phyloP scores from a whole-genome alignment of 805 yeast genomes.

The Hanseniaspora taiwanica region DNA sequence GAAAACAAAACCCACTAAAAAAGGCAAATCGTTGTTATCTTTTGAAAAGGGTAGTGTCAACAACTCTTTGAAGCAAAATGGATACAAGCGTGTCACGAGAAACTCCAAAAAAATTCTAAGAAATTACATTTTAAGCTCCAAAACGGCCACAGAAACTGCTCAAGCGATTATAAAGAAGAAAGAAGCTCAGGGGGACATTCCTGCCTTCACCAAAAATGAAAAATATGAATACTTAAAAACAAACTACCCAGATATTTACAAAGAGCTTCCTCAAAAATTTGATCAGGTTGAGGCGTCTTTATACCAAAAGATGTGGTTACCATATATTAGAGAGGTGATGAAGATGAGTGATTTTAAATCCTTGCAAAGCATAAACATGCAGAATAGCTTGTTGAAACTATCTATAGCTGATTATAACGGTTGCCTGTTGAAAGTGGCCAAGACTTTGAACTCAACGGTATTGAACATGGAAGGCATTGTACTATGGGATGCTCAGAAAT shows the following conservation, averaged over 20 bases:
- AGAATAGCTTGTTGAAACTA: constrained; percentile 37
- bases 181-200: constrained; percentile 3
- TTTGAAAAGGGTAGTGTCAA: constrained; percentile 7
- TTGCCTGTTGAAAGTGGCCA: constrained; percentile 43
- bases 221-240: constrained; percentile 15
- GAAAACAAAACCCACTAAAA: constrained; percentile 7
- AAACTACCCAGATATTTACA: constrained; percentile 10
- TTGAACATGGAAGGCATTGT: constrained; percentile 65
- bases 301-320: constrained; percentile 54
- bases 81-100: constrained; percentile 16
- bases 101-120: constrained; percentile 22
- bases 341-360: constrained; percentile 17
- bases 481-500: constrained; percentile 70
- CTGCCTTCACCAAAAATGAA: constrained; percentile 8
- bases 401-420: constrained; percentile 78
- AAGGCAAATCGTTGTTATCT: constrained; percentile 1
- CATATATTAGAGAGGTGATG: constrained; percentile 47
- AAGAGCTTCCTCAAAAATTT: constrained; percentile 31
- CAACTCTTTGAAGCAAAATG: constrained; percentile 10
- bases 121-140: constrained; percentile 14
- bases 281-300: constrained; percentile 25
- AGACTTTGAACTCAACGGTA: constrained; percentile 40
- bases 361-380: constrained; percentile 10
- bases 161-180: constrained; percentile 5
- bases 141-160: constrained; percentile 16